phyloP scores from a whole-genome alignment of 148 eudicot genomes.

The Cornus kousa region DNA sequence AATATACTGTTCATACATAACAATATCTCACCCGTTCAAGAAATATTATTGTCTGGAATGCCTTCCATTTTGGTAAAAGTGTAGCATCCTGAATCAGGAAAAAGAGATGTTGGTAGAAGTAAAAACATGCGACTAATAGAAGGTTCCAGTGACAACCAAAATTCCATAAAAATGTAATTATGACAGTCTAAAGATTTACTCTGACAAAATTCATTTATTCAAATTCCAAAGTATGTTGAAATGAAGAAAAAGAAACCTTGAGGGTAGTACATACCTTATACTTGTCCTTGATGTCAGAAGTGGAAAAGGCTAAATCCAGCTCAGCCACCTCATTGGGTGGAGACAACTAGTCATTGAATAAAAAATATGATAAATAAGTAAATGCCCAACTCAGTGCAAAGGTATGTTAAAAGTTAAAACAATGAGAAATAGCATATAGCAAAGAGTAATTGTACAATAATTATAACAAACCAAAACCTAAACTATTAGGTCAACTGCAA shows the following conservation, averaged over 20 bases:
- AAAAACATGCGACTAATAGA: neutral
- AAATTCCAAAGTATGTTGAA: neutral
- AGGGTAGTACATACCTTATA: constrained; percentile 51
- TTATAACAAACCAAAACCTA: neutral
- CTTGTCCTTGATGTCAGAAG: constrained; percentile 47
- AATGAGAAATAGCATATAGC: neutral
- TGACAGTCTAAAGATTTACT: neutral
- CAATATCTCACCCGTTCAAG: constrained; percentile 59
- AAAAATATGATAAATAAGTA: neutral
- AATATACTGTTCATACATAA: neutral
- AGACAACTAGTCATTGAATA: constrained; percentile 21
- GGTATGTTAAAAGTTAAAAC: neutral
- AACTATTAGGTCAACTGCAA: constrained; percentile 1
- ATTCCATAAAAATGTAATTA: neutral
- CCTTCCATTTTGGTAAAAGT: constrained; percentile 78
- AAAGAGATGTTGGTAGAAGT: neutral
- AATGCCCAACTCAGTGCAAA: neutral
- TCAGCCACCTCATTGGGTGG: constrained; percentile 31
- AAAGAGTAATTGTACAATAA: neutral
- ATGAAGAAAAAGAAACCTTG: neutral
- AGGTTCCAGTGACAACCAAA: neutral
- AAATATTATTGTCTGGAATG: constrained; percentile 74
- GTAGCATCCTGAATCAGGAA: constrained; percentile 55
- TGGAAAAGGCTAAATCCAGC: constrained; percentile 41
- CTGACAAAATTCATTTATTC: neutral